Conservation (phyloP, 1,139 yeast genomes). For the Pichia sp. region DNA sequence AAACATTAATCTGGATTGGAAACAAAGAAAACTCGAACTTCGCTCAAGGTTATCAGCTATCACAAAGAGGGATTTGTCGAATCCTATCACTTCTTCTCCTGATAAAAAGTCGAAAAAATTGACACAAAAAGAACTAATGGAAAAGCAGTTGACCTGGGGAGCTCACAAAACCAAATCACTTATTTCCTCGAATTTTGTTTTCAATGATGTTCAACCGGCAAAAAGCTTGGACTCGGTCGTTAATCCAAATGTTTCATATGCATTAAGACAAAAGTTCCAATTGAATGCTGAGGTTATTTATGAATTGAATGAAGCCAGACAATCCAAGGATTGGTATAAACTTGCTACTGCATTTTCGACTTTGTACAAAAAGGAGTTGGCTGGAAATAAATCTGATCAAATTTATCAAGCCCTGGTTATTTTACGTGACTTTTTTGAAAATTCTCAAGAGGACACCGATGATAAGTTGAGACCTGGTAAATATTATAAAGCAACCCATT, state of each 20-base stretch:
- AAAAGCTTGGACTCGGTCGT: constrained; percentile 16
- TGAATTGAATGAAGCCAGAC: constrained; percentile 62
- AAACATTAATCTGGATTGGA: constrained; percentile 79
- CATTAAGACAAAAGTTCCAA: constrained; percentile 52
- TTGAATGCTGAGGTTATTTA: constrained; percentile 65
- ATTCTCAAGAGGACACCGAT: constrained; percentile 6
- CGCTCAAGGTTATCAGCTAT: constrained; percentile 57
- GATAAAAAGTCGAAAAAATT: constrained; percentile 14
- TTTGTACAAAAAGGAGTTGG: constrained; percentile 40
- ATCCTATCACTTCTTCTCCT: constrained; percentile 7
- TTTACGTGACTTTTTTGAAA: constrained; percentile 22
- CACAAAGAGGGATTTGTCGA: constrained; percentile 18
- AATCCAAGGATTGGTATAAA: constrained; percentile 40
- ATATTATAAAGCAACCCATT: constrained; percentile 6
- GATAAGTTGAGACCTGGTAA: constrained; percentile 5
- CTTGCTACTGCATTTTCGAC: constrained; percentile 47
- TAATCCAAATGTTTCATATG: constrained; percentile 26
- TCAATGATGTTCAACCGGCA: constrained; percentile 21
- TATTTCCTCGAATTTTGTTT: constrained; percentile 23
- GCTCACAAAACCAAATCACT: constrained; percentile 18
- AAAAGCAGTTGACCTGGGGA: constrained; percentile 23
- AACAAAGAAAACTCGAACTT: constrained; percentile 61
- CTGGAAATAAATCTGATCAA: constrained; percentile 55
- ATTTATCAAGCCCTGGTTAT: constrained; percentile 59
- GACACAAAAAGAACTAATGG: constrained; percentile 13